A percentile compares a stretch with the other conserved stretches of the same genome.
Conservation (phyloP, 495 filamentous ascomycete genomes). For the Daldinia loculata region DNA sequence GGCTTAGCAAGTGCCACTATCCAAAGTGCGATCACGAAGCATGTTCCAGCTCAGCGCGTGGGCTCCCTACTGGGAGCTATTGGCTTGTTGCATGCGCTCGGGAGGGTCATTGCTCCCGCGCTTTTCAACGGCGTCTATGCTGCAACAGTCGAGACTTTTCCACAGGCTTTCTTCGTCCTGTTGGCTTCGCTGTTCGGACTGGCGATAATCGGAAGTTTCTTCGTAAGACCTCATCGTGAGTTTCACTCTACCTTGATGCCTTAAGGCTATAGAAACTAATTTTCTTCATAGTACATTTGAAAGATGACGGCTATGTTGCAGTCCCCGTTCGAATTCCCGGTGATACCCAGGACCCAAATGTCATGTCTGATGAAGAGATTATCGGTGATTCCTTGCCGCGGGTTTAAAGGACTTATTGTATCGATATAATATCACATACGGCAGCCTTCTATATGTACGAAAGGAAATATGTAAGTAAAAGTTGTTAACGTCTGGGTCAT, state of each 20-base stretch:
- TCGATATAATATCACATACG: background rate
- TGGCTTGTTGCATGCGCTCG: constrained; percentile 84
- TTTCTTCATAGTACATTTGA: constrained; percentile 29
- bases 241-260: background rate
- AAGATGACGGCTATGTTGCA: constrained; percentile 32
- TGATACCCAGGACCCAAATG: constrained; percentile 28
- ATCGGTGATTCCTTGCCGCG: constrained; percentile 36
- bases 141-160: constrained; percentile 75
- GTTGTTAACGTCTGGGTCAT: background rate
- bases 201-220: constrained; percentile 70
- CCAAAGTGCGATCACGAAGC: constrained; percentile 85
- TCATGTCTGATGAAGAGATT: constrained; percentile 43
- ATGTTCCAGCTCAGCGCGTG: constrained; percentile 80
- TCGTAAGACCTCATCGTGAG: constrained; percentile 78
- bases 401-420: constrained; percentile 9
- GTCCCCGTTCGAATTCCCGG: constrained; percentile 32
- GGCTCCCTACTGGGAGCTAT: constrained; percentile 88
- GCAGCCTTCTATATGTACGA: background rate
- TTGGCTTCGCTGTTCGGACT: constrained; percentile 72
- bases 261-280: background rate
- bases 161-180: constrained; percentile 84
- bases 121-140: constrained; percentile 89
- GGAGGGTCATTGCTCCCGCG: constrained; percentile 78
- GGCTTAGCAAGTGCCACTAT: constrained; percentile 86
- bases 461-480: background rate